phyloP scores from a whole-genome alignment of 768 basidiomycete species.

The Gymnopilus dilepis region DNA sequence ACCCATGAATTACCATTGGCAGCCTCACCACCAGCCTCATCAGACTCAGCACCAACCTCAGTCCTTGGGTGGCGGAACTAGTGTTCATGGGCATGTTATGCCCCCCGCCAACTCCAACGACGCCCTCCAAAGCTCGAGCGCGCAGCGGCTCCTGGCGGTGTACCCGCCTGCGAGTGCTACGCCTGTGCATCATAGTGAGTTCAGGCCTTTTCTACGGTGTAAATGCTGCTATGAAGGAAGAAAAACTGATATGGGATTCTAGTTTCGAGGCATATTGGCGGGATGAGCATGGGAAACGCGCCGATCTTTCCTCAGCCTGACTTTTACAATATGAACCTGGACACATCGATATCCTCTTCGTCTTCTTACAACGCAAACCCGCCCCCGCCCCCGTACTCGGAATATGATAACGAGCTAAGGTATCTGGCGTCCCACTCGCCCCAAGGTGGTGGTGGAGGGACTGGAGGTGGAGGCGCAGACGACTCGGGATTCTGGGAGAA shows the following conservation, averaged over 20 bases:
- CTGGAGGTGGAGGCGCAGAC: constrained; percentile 34
- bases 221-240: too few species aligned
- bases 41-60: too few species aligned
- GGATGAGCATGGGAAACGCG: constrained; percentile 60
- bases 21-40: too few species aligned
- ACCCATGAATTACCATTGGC: too few species aligned
- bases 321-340: constrained; percentile 48
- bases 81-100: too few species aligned
- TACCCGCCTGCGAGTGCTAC: constrained; percentile 81
- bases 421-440: constrained; percentile 55
- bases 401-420: constrained; percentile 66
- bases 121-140: too few species aligned
- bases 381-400: constrained; percentile 59
- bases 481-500: constrained; percentile 69
- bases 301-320: constrained; percentile 68
- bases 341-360: too few species aligned
- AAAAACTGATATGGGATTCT: constrained; percentile 13
- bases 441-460: too few species aligned
- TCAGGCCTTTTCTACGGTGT: neutral
- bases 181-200: constrained; percentile 75
- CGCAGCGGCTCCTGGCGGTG: constrained; percentile 65
- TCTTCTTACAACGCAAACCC: constrained; percentile 8
- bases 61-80: constrained; percentile 41
- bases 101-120: too few species aligned
- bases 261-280: constrained; percentile 73